These are phyloP conservation scores for Porphyrellus sp. DNA, from an alignment of 1,284 basidiomycete species.

Conservation along the genomic window DNA sequence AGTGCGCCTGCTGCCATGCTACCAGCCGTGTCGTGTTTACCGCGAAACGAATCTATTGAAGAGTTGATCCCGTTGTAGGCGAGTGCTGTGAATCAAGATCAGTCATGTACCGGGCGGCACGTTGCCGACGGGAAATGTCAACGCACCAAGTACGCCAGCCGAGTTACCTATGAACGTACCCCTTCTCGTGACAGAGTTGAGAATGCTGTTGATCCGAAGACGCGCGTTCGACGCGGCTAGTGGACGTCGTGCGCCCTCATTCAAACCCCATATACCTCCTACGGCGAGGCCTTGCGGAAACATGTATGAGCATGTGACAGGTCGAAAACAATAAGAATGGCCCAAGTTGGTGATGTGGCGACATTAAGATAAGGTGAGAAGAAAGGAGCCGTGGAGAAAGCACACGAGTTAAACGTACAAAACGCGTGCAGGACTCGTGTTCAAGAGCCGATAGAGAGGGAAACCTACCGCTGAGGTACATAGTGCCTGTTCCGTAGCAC, in stretches of 20 bases:
- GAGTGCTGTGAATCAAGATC: constrained; percentile 60
- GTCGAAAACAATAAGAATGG: constrained; percentile 67
- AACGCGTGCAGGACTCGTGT: constrained; percentile 52
- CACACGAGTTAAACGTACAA: constrained; percentile 47
- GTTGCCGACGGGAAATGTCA: constrained; percentile 38
- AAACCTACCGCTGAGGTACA: constrained; percentile 91
- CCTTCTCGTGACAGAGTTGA: constrained; percentile 95
- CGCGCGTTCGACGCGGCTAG: constrained; percentile 80
- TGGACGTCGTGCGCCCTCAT: constrained; percentile 88
- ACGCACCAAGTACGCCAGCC: constrained; percentile 91
- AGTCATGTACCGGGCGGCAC: constrained; percentile 24
- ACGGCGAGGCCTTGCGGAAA: constrained; percentile 80
- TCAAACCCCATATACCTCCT: constrained; percentile 93
- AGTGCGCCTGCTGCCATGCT: constrained; percentile 91
- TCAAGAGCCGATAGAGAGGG: constrained; percentile 49
- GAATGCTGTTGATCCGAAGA: constrained; percentile 92
- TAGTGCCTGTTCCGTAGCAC: constrained; percentile 98
- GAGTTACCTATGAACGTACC: constrained; percentile 99
- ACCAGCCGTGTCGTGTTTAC: constrained; percentile 88
- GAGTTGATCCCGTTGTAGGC: constrained; percentile 98
- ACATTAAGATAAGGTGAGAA: constrained; percentile 66
- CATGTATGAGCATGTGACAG: constrained; percentile 68
- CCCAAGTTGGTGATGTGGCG: constrained; percentile 49
- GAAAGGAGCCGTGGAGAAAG: constrained; percentile 35
- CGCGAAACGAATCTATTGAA: constrained; percentile 83